These are phyloP conservation scores for Luffa aegyptiaca DNA, from an alignment of 306 rosid species.

Conservation along the genomic window DNA sequence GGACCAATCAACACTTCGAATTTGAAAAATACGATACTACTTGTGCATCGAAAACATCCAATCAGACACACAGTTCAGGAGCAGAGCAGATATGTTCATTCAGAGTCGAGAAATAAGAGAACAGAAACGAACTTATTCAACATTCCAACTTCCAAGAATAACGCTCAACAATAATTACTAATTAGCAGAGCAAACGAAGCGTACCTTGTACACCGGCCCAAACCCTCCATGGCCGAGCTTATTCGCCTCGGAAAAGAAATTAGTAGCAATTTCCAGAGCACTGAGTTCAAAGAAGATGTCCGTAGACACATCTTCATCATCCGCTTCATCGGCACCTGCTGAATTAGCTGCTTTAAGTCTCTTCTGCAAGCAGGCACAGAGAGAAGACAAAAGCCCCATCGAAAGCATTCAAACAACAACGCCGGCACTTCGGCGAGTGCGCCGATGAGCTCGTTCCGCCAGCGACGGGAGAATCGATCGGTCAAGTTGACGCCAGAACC, in stretches of 20 bases:
- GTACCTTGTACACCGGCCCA: slow-evolving; percentile 83
- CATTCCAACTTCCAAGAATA: not conserved
- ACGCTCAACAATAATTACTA: not conserved
- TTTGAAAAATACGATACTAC: not conserved
- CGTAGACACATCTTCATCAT: slow-evolving; percentile 15
- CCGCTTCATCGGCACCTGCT: slow-evolving; percentile 12
- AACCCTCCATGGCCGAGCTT: slow-evolving; percentile 93
- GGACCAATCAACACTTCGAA: not conserved
- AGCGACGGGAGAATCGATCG: not conserved
- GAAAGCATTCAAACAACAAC: slow-evolving; percentile 10
- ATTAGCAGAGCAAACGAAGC: not conserved
- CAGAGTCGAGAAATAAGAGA: not conserved
- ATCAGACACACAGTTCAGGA: not conserved
- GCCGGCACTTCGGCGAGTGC: not conserved
- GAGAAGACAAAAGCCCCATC: slow-evolving; percentile 29
- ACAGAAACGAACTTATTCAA: not conserved
- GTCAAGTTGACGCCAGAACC: not conserved
- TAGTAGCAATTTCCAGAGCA: slow-evolving; percentile 62
- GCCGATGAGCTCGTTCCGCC: not conserved
- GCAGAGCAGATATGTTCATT: not conserved
- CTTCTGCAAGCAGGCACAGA: slow-evolving; percentile 31
- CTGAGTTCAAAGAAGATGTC: slow-evolving; percentile 47
- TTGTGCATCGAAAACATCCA: not conserved
- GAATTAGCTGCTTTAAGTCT: slow-evolving; percentile 9
- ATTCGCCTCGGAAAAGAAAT: slow-evolving; percentile 57